Evolutionary conservation across 352 stramenopile genomes (phyloP).

Genomic region (Phytophthora hybrid): DNA sequence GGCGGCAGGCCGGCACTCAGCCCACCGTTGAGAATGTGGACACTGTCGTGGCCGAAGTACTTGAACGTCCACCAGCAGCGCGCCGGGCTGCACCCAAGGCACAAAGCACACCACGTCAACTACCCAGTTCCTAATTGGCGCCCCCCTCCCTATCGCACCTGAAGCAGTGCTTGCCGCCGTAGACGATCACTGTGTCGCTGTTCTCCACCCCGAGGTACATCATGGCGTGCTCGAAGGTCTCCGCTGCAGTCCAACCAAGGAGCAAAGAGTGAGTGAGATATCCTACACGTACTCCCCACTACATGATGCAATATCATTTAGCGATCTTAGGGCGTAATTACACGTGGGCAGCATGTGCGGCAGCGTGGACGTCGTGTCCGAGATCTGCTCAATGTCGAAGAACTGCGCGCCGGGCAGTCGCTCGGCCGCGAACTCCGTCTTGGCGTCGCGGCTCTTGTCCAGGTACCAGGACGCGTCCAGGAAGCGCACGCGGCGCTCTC

Average conservation of each 20-base stretch:
- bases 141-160: conserved; percentile 44
- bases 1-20: neutral
- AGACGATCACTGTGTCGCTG: conserved; percentile 80
- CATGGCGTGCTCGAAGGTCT: conserved; percentile 77
- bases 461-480: conserved; percentile 88
- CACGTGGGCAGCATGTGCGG: conserved; percentile 87
- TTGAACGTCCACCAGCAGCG: conserved; percentile 93
- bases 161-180: conserved; percentile 84
- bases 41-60: conserved; percentile 87
- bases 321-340: conserved; percentile 9
- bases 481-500: conserved; percentile 57
- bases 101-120: neutral
- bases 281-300: neutral
- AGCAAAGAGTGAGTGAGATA: too few species aligned
- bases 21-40: conserved; percentile 89
- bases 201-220: conserved; percentile 73
- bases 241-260: conserved; percentile 25
- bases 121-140: too few species aligned
- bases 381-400: conserved; percentile 93
- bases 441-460: conserved; percentile 75
- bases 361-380: conserved; percentile 72
- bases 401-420: conserved; percentile 86
- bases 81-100: conserved; percentile 49
- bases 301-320: neutral
- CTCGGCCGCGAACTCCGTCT: conserved; percentile 63